phyloP scores from a whole-genome alignment of 768 basidiomycete species.

The Tricholoma hemisulphureum region DNA sequence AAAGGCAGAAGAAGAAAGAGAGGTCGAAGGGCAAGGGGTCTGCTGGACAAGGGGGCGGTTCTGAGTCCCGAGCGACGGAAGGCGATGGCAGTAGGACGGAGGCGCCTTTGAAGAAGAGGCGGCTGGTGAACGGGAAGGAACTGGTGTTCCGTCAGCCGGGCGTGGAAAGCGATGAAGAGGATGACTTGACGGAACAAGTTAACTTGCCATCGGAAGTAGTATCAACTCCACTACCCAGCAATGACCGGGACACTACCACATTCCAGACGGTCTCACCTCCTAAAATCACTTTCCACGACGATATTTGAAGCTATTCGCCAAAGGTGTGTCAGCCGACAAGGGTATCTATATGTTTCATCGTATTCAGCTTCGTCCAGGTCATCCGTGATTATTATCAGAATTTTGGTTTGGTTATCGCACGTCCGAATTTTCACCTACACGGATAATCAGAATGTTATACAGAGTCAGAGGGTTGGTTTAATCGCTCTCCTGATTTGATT shows the following conservation, averaged over 20 bases:
- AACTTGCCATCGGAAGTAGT: background rate
- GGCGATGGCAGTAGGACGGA: slow-evolving; percentile 25
- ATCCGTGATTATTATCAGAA: background rate
- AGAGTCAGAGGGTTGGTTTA: no score
- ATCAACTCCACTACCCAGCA: background rate
- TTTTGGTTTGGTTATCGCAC: no score
- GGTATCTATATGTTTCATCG: background rate
- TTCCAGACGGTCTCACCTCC: slow-evolving; percentile 6
- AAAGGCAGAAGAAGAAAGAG: slow-evolving; percentile 90
- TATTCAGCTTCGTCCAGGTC: background rate
- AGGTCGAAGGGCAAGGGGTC: slow-evolving; percentile 48
- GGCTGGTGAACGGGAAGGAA: slow-evolving; percentile 77
- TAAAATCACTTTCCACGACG: slow-evolving; percentile 11
- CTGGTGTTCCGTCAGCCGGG: slow-evolving; percentile 51
- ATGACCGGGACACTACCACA: background rate
- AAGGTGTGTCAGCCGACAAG: background rate
- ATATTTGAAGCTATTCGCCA: slow-evolving; percentile 1
- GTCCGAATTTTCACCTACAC: background rate
- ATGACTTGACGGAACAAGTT: background rate
- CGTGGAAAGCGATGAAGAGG: slow-evolving; percentile 38
- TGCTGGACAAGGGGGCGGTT: slow-evolving; percentile 25
- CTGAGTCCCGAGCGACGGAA: background rate
- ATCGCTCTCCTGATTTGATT: no score
- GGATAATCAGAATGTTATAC: background rate
- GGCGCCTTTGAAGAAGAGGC: slow-evolving; percentile 70